A percentile compares a stretch with the other conserved stretches of the same genome.
Conservation (phyloP, 2,329 filamentous ascomycete species). For the Sclerotinia glacialis region DNA sequence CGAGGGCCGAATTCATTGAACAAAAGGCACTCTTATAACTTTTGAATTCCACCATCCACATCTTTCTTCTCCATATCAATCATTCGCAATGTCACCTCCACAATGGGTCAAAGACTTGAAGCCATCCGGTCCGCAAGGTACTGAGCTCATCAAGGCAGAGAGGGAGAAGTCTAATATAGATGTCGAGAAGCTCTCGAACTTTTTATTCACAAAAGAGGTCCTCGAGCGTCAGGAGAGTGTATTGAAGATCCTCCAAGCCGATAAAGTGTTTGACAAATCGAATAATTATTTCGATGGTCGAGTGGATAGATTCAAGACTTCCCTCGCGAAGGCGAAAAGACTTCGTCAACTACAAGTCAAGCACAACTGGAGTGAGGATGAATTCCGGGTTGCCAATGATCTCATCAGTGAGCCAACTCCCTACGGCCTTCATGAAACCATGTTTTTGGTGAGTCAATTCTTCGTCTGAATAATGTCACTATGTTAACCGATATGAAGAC, state of each 20-base stretch:
- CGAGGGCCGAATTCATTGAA: slow-evolving; percentile 26
- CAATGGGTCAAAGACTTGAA: slow-evolving; percentile 66
- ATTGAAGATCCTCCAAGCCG: slow-evolving; percentile 60
- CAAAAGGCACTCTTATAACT: background rate
- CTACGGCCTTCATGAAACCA: slow-evolving; percentile 67
- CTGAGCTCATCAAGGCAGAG: slow-evolving; percentile 66
- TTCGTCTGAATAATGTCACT: background rate
- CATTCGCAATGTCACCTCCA: slow-evolving; percentile 36
- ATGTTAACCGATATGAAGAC: slow-evolving; percentile 44
- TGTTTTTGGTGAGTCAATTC: slow-evolving; percentile 57
- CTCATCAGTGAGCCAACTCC: slow-evolving; percentile 71
- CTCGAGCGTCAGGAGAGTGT: slow-evolving; percentile 60
- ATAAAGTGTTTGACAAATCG: slow-evolving; percentile 74
- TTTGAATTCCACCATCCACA: background rate
- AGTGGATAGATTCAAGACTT: slow-evolving; percentile 64
- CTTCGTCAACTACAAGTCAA: slow-evolving; percentile 63
- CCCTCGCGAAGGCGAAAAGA: slow-evolving; percentile 68
- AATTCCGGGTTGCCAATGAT: slow-evolving; percentile 62
- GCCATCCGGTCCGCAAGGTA: slow-evolving; percentile 65
- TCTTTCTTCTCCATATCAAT: slow-evolving; percentile 3
- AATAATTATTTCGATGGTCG: slow-evolving; percentile 74
- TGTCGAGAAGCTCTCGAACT: slow-evolving; percentile 63
- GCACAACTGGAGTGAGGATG: slow-evolving; percentile 65
- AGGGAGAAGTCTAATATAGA: slow-evolving; percentile 64
- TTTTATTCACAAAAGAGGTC: slow-evolving; percentile 65